These are phyloP conservation scores for Marsdenia floribunda DNA, from an alignment of 257 asterid species.

Conservation along the genomic window DNA sequence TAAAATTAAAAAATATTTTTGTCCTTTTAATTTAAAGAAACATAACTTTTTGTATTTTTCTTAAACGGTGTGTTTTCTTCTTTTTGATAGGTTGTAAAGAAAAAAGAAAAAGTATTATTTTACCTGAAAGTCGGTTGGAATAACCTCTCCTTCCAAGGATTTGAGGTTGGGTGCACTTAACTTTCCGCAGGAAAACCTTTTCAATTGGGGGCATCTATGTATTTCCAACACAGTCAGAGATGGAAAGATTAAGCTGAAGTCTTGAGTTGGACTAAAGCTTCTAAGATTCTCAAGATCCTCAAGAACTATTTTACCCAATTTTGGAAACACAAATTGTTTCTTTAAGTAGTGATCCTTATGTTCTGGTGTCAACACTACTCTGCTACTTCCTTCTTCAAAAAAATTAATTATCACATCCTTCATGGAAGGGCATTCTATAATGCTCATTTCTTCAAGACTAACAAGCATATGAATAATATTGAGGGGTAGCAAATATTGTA, in stretches of 20 bases:
- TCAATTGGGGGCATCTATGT: neutral
- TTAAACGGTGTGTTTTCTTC: too few species aligned
- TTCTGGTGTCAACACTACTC: neutral
- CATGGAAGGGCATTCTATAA: neutral
- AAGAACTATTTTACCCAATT: neutral
- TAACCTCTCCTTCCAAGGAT: too few species aligned
- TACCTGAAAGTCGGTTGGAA: neutral
- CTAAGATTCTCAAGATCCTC: neutral
- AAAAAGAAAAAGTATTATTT: too few species aligned
- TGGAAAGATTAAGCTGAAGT: neutral
- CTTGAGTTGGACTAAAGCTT: neutral
- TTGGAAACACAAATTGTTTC: neutral
- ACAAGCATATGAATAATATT: neutral
- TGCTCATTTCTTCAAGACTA: neutral
- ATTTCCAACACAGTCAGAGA: neutral
- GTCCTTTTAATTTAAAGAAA: too few species aligned
- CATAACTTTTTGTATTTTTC: too few species aligned
- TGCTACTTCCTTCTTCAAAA: neutral
- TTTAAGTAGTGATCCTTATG: too few species aligned
- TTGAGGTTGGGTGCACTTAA: neutral
- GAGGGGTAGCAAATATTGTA: neutral
- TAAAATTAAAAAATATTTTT: too few species aligned
- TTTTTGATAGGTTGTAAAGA: too few species aligned
- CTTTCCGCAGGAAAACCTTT: neutral
- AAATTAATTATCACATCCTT: conserved; percentile 2